A percentile compares a stretch with the other conserved stretches of the same genome.
phyloP scores from a whole-genome alignment of 2,329 filamentous ascomycete genomes.

The Thelonectria rubi region DNA sequence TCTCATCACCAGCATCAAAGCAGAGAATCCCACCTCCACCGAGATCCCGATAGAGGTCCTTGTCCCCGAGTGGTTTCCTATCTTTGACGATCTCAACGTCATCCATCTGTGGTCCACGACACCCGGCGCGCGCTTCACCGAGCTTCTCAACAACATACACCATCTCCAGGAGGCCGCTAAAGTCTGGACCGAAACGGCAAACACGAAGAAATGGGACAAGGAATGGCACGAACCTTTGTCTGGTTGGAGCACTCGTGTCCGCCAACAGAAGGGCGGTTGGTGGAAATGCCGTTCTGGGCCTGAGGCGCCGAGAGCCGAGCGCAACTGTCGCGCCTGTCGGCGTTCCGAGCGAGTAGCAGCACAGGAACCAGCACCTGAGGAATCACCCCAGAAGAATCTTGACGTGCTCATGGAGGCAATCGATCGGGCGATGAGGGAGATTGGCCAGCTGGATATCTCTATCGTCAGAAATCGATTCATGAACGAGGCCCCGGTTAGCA shows the following conservation, averaged over 20 bases:
- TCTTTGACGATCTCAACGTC: conserved; percentile 26
- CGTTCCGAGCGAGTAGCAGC: neutral
- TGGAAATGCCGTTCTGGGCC: conserved; percentile 40
- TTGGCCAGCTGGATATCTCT: conserved; percentile 20
- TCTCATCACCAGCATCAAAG: neutral
- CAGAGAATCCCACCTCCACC: neutral
- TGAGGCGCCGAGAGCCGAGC: conserved; percentile 29
- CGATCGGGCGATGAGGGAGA: conserved; percentile 29
- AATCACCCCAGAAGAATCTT: conserved; percentile 10
- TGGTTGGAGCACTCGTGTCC: conserved; percentile 31
- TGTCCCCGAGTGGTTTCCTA: conserved; percentile 35
- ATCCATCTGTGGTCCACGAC: conserved; percentile 20
- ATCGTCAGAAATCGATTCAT: neutral
- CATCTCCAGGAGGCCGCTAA: conserved; percentile 29
- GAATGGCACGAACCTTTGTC: conserved; percentile 34
- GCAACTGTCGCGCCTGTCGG: conserved; percentile 31
- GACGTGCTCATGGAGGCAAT: conserved; percentile 24
- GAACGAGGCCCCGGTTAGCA: neutral
- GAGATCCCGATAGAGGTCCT: neutral
- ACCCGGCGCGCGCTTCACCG: conserved; percentile 27
- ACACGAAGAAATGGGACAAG: conserved; percentile 29
- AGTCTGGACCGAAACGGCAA: neutral
- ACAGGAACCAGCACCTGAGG: neutral
- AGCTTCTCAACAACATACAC: conserved; percentile 30
- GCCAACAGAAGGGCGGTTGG: conserved; percentile 38